Evolutionary conservation across 192 early-diverging fungal species (phyloP).

Genomic region (Paraglomus brasilianum): DNA sequence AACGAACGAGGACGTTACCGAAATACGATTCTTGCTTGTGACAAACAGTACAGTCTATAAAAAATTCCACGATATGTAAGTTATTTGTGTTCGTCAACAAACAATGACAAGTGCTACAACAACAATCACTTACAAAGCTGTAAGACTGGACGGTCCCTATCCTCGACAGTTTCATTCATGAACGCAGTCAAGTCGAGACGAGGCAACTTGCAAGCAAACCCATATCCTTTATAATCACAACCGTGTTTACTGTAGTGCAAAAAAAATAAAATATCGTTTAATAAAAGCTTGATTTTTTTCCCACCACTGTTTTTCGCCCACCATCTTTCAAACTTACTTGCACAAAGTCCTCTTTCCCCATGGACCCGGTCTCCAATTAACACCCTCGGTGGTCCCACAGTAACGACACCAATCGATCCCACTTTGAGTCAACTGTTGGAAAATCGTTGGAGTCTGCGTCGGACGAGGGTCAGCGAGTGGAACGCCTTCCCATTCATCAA

Average conservation of each 20-base stretch:
- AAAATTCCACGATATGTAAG: constrained; percentile 1
- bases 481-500: constrained; percentile 11
- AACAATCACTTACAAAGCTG: constrained; percentile 67
- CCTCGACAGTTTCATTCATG: constrained; percentile 69
- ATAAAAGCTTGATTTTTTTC: not conserved
- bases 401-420: constrained; percentile 88
- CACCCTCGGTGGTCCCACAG: constrained; percentile 85
- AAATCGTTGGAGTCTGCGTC: constrained; percentile 55
- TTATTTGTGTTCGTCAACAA: constrained; percentile 1
- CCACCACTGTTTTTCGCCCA: too few species aligned
- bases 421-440: constrained; percentile 58
- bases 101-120: not conserved
- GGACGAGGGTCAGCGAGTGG: constrained; percentile 11
- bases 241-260: constrained; percentile 71
- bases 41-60: constrained; percentile 65
- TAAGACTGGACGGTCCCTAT: constrained; percentile 80
- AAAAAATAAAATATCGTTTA: constrained; percentile 16
- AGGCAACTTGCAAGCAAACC: constrained; percentile 84
- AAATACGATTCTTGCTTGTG: constrained; percentile 62
- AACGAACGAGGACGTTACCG: constrained; percentile 68
- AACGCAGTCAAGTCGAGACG: constrained; percentile 81
- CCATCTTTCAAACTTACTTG: constrained; percentile 59
- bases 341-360: constrained; percentile 94
- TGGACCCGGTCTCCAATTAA: constrained; percentile 90
- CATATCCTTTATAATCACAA: constrained; percentile 94